Evolutionary conservation across 1,284 basidiomycete genomes (phyloP), one percentile per base, ranked within the genome.

Genomic region (Ganoderma lingzhi): DNA sequence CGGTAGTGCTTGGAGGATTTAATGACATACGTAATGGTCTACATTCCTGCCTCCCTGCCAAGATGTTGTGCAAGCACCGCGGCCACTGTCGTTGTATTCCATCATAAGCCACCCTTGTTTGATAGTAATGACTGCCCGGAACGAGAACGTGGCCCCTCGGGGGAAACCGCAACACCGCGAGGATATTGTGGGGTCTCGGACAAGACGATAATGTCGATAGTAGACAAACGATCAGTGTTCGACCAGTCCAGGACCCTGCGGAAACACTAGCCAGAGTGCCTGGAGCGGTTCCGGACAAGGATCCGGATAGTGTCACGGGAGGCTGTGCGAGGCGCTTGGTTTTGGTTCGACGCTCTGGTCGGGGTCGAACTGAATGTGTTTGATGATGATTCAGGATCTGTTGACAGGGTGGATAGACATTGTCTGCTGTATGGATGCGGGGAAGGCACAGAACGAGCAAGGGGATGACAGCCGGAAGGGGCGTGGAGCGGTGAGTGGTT

Each of bases 401-500:
- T 44, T 44, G 48, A 51, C 48, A 14, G 28, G 23, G 10, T 3
- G 10, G 23, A 51, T 23, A 51, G 48, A 51, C 48, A 51, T 23
- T 6, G 48, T n/a, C 39, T 4, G 37, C 10, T 41, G 32, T 41
- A 17, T 23, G 8, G 39, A 35, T 15, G 32, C 35, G 35, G n/a
- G 35, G 39, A 60, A 60, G 37, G 53, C 35, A 35, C 66, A 48
- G 58, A 71, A 68, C 65, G 69, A 65, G 45, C 64, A 9, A 65
- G 62, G 70, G 56, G 37, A 5, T 64, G 62, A 65, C 63, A 66
- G 55, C 65, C 64, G 70, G 62, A 10, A 48, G 70, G 64, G 64
- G 68, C 70, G 68, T 73, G 70, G 68, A 60, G 59, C 58, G 61
- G 60, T 51, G 65, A 30, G 65, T 30, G 42, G 37, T 14, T 12